phyloP scores from a whole-genome alignment of 176 grass and related monocot species.

The Bothriochloa decipiens region DNA sequence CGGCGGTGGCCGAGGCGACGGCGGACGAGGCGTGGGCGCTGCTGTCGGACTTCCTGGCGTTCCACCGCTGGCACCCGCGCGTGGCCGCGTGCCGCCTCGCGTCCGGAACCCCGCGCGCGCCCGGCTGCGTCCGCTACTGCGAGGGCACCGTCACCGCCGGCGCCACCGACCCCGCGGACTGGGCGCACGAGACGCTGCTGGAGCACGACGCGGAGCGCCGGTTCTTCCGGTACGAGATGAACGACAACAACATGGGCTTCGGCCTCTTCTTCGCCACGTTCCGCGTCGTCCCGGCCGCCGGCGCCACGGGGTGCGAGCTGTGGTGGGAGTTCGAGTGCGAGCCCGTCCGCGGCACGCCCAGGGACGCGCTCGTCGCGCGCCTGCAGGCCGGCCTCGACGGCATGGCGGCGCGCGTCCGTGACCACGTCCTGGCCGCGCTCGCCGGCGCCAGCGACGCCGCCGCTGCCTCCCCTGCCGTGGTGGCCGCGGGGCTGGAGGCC shows the following conservation, averaged over 20 bases:
- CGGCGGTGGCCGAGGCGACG: conserved; percentile 40
- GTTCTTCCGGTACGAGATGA: conserved; percentile 86
- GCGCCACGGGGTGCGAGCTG: conserved; percentile 33
- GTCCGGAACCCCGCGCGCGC: conserved; percentile 33
- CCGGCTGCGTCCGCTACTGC: conserved; percentile 79
- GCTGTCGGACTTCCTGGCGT: conserved; percentile 73
- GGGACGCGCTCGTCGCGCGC: conserved; percentile 52
- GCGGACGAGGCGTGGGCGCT: conserved; percentile 71
- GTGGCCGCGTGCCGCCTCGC: conserved; percentile 55
- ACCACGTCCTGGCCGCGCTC: conserved; percentile 32
- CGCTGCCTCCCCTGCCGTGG: background rate
- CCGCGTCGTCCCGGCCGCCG: conserved; percentile 35
- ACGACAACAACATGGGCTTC: conserved; percentile 91
- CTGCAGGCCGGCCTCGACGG: conserved; percentile 57
- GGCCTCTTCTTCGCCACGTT: conserved; percentile 61
- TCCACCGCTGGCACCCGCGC: conserved; percentile 77
- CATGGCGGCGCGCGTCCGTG: conserved; percentile 45
- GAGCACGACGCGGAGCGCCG: conserved; percentile 53
- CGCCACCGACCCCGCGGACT: conserved; percentile 27
- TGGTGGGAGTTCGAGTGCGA: conserved; percentile 66
- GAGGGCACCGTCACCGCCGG: conserved; percentile 28
- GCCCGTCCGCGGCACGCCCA: conserved; percentile 48
- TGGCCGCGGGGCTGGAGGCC: conserved; percentile 12
- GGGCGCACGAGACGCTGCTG: conserved; percentile 87
- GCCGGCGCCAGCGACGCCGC: background rate